Percentiles rank a stretch among this genome's conserved stretches.
These are phyloP conservation scores for Cicer arietinum DNA, from an alignment of 306 rosid species.

Conservation along the genomic window DNA sequence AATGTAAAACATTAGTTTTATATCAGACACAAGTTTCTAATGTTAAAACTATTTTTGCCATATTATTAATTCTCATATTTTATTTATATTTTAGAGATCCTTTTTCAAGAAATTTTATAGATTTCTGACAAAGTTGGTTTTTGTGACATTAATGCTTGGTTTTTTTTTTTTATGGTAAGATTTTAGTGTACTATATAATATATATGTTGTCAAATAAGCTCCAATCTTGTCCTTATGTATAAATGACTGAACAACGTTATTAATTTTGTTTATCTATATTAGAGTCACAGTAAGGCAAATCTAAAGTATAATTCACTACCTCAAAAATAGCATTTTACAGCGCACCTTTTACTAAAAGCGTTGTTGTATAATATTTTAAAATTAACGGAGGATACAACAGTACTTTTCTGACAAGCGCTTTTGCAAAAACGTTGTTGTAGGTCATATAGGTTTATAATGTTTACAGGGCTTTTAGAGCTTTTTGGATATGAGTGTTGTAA, in stretches of 20 bases:
- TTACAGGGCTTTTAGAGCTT: too few species aligned
- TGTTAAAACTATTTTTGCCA: neutral
- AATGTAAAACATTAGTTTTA: neutral
- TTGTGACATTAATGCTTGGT: slow-evolving; percentile 1
- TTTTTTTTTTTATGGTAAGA: slow-evolving; percentile 80
- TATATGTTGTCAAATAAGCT: neutral
- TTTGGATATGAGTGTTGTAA: too few species aligned
- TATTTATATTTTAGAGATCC: slow-evolving; percentile 60
- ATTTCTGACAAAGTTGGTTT: slow-evolving; percentile 79
- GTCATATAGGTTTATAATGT: too few species aligned
- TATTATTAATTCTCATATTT: too few species aligned
- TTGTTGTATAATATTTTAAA: too few species aligned
- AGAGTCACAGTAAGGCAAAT: slow-evolving; percentile 79
- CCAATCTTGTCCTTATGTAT: neutral
- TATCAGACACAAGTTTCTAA: neutral
- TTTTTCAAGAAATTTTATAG: slow-evolving; percentile 85
- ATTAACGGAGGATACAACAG: too few species aligned
- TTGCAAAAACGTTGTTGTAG: too few species aligned
- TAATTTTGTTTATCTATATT: slow-evolving; percentile 31
- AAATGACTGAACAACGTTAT: neutral
- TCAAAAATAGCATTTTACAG: too few species aligned
- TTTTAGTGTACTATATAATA: slow-evolving; percentile 6
- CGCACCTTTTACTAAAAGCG: too few species aligned
- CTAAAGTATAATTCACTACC: slow-evolving; percentile 62
- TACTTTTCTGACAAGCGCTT: too few species aligned